These are phyloP conservation scores for Penicillium sp. DNA, from an alignment of 2,329 filamentous ascomycete species.

Conservation along the genomic window DNA sequence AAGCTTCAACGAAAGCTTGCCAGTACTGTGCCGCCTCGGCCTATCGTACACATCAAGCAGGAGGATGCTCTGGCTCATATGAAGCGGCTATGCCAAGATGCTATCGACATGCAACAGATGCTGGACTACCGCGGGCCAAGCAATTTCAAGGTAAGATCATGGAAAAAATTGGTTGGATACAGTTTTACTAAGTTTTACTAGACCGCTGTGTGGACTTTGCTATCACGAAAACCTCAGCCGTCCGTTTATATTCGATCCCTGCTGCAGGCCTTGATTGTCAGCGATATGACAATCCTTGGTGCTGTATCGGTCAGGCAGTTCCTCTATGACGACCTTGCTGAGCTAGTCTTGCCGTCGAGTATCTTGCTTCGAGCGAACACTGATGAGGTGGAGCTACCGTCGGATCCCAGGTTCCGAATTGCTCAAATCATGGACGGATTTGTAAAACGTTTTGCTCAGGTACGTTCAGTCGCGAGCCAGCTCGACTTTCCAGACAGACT, in stretches of 20 bases:
- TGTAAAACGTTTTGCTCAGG: slow-evolving; percentile 59
- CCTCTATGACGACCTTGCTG: slow-evolving; percentile 79
- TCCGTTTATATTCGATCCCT: slow-evolving; percentile 82
- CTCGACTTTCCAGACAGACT: not conserved
- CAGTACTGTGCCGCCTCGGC: slow-evolving; percentile 90
- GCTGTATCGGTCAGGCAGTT: slow-evolving; percentile 73
- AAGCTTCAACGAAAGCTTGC: slow-evolving; percentile 91
- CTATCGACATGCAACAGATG: slow-evolving; percentile 70
- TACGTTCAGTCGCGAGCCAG: slow-evolving; percentile 31
- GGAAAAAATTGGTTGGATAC: not conserved
- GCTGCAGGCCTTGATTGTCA: slow-evolving; percentile 76
- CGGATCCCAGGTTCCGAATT: slow-evolving; percentile 75
- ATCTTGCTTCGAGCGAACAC: slow-evolving; percentile 74
- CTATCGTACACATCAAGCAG: slow-evolving; percentile 78
- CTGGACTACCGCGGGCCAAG: slow-evolving; percentile 71
- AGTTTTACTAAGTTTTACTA: slow-evolving; percentile 41
- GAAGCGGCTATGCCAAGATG: slow-evolving; percentile 73
- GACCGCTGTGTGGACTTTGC: slow-evolving; percentile 76
- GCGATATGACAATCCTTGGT: slow-evolving; percentile 72
- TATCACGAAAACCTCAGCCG: slow-evolving; percentile 80
- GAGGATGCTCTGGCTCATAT: slow-evolving; percentile 74
- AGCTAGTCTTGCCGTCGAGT: slow-evolving; percentile 75
- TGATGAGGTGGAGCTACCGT: slow-evolving; percentile 75
- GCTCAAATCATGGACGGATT: slow-evolving; percentile 76
- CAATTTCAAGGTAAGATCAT: slow-evolving; percentile 66